A percentile compares a stretch with the other conserved stretches of the same genome.
These are phyloP conservation scores for Castanea crenata DNA, from an alignment of 306 rosid species.

Conservation along the genomic window DNA sequence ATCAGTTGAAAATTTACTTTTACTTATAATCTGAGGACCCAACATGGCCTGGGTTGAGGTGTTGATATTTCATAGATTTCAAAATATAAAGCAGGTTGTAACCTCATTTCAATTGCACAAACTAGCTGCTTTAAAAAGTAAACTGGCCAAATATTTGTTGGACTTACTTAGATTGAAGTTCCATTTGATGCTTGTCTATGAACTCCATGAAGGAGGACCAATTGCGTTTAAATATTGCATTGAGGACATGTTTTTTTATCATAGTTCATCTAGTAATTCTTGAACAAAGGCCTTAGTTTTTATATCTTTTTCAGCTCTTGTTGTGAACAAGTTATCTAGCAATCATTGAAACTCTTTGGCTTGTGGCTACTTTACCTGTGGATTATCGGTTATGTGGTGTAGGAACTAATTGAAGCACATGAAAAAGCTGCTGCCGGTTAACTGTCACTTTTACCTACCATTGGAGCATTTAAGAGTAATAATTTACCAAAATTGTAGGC, in stretches of 20 bases:
- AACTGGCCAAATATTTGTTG: background rate
- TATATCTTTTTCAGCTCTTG: background rate
- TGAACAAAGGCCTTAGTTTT: background rate
- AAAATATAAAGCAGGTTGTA: background rate
- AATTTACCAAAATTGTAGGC: too few relatives aligned
- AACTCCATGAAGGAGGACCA: too few relatives aligned
- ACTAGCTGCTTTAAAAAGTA: background rate
- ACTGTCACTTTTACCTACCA: background rate
- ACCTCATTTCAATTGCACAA: background rate
- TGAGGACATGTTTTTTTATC: too few relatives aligned
- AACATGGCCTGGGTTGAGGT: background rate
- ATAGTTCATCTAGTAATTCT: too few relatives aligned
- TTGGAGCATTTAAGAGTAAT: background rate
- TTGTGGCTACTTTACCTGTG: background rate
- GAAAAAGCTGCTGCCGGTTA: background rate
- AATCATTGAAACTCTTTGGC: background rate
- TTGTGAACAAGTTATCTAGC: slow-evolving; percentile 12
- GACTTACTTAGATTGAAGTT: background rate
- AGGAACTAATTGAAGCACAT: background rate
- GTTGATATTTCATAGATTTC: background rate
- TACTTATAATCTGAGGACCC: background rate
- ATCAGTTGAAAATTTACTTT: background rate
- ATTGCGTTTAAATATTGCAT: too few relatives aligned
- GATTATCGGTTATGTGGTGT: slow-evolving; percentile 1
- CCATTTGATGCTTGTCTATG: background rate